A percentile compares a stretch with the other conserved stretches of the same genome.
phyloP scores from a whole-genome alignment of 164 flowering plant species.

The Echeveria elegans region DNA sequence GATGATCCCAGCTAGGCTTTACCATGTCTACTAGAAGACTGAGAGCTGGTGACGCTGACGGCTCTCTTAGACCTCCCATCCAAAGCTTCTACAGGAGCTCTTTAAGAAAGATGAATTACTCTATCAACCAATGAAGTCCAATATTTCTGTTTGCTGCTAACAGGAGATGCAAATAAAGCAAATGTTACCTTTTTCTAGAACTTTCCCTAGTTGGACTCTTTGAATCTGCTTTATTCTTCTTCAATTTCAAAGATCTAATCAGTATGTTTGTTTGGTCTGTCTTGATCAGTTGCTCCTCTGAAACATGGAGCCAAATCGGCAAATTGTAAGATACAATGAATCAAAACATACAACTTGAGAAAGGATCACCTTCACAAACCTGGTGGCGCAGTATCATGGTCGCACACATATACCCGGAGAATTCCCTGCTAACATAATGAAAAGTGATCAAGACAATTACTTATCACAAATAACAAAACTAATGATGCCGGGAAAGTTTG shows the following conservation, averaged over 20 bases:
- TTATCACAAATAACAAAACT: neutral
- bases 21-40: slow-evolving; percentile 35
- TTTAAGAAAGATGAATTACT: slow-evolving; percentile 12
- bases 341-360: neutral
- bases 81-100: slow-evolving; percentile 53
- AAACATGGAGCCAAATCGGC: slow-evolving; percentile 20
- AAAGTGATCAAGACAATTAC: neutral
- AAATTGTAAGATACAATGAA: neutral
- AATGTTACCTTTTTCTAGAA: slow-evolving; percentile 63
- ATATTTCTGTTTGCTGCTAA: neutral
- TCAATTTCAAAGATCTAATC: slow-evolving; percentile 70
- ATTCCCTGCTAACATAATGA: slow-evolving; percentile 38
- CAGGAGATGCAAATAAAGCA: neutral
- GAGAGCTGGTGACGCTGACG: slow-evolving; percentile 17
- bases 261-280: slow-evolving; percentile 83
- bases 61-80: slow-evolving; percentile 62
- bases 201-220: slow-evolving; percentile 26
- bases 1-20: slow-evolving; percentile 2
- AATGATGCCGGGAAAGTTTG: too few relatives aligned
- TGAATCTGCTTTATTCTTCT: slow-evolving; percentile 47
- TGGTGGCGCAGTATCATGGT: slow-evolving; percentile 57
- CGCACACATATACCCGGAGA: slow-evolving; percentile 48
- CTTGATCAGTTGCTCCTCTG: slow-evolving; percentile 71
- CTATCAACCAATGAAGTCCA: neutral
- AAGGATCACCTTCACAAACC: slow-evolving; percentile 18